Base-by-base conservation (phyloP, 2,329 filamentous ascomycete species). In the Monosporascus sp. region DNA sequence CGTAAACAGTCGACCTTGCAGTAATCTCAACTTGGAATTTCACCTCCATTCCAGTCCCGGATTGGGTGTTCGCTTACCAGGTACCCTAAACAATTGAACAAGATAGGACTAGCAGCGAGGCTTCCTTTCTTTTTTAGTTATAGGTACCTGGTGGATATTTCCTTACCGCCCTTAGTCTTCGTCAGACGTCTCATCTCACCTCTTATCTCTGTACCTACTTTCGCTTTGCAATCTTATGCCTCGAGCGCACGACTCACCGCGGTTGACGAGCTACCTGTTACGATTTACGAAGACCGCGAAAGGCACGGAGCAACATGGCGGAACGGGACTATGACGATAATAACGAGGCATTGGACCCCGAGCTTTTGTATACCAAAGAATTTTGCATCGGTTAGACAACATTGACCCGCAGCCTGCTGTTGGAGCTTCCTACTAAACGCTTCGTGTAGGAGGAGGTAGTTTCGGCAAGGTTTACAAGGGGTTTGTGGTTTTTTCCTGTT, bases 381-480 rank as follows among this genome's bases (percentile, higher is more conserved):
- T 90, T 86, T 68, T 92, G 88, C 75, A 93, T 94, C 72, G 88
- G 87, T 91, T 72, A 63, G 82, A 66, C 52, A 49, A 55, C 55
- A 26, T 9, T 17, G 20, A 8, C 51, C 49, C 52, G 37, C 50
- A 45, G 48, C 51, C 52, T 37, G 37, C 48, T 51, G 44, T 40
- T 54, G 47, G 43, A 17, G 55, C 57, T 27, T 48, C 48, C 49
- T 54, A 62, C 66, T 65, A 66, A 66, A 58, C 65, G 54, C 57
- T 35, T 56, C 49, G 52, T 51, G 52, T 65, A 91, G 93, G 94
- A 63, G 94, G 94, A 63, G 94, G 94, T 57, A 97, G 93, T 73
- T 99, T 99, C 75, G 94, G 94, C 67, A 96, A 95, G 74, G 94
- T 99, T 57, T 99, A 93, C 81, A 97, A 97, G 81, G 94, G 94